phyloP scores from a whole-genome alignment of 805 yeast genomes.

The Lipomyces spencermartinsiae region DNA sequence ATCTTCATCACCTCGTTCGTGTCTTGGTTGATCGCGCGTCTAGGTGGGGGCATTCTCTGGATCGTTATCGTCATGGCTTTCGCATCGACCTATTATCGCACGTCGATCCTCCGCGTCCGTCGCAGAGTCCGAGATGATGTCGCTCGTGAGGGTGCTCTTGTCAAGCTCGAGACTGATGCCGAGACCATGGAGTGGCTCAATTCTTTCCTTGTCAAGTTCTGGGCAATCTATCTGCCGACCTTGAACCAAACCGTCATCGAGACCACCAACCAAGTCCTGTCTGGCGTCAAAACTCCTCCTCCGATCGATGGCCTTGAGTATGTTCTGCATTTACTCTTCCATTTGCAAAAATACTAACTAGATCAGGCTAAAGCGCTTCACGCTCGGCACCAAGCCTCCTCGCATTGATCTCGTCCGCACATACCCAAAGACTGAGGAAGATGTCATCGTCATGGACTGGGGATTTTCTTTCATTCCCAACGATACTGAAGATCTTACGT shows the following conservation, averaged over 20 bases:
- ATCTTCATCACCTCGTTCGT: conserved; percentile 69
- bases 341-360: not conserved
- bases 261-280: conserved; percentile 82
- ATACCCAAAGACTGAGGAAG: conserved; percentile 85
- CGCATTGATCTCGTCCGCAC: conserved; percentile 90
- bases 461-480: conserved; percentile 91
- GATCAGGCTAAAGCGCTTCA: conserved; percentile 52
- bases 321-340: not conserved
- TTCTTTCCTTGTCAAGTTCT: conserved; percentile 84
- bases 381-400: conserved; percentile 95
- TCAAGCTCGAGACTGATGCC: conserved; percentile 81
- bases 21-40: conserved; percentile 81
- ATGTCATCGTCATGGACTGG: conserved; percentile 98
- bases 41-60: conserved; percentile 78
- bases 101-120: conserved; percentile 82
- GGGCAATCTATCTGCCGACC: conserved; percentile 91
- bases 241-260: conserved; percentile 84
- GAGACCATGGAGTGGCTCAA: conserved; percentile 98
- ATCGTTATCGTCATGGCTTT: conserved; percentile 71
- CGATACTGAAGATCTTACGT: conserved; percentile 79
- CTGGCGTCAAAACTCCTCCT: conserved; percentile 76
- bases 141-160: conserved; percentile 83
- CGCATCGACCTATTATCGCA: conserved; percentile 75
- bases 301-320: conserved; percentile 72
- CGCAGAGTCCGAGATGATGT: conserved; percentile 75